A percentile compares a stretch with the other conserved stretches of the same genome.
Conservation (phyloP, 345 rosid species). For the Rhizophora apiculata region DNA sequence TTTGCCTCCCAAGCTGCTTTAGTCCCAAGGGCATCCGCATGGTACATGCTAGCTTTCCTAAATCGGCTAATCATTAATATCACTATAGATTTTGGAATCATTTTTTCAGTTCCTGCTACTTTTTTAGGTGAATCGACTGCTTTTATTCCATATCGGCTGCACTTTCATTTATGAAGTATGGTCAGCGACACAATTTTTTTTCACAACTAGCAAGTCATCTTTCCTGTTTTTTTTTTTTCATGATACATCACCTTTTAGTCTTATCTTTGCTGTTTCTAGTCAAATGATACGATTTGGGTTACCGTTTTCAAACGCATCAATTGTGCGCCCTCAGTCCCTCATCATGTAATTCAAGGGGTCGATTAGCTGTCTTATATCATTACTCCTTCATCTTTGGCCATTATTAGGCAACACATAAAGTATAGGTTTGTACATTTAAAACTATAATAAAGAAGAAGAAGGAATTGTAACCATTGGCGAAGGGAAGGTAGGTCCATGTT, state of each 20-base stretch:
- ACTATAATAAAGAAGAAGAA: too few species aligned
- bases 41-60: neutral
- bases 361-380: too few species aligned
- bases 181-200: conserved; percentile 11
- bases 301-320: too few species aligned
- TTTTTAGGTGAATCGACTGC: neutral
- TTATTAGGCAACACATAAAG: too few species aligned
- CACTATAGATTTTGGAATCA: neutral
- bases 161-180: conserved; percentile 8
- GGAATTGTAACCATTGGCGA: too few species aligned
- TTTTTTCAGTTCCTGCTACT: neutral
- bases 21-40: neutral
- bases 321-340: too few species aligned
- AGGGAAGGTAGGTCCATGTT: too few species aligned
- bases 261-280: neutral
- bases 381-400: too few species aligned
- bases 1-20: neutral
- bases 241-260: neutral
- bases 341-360: too few species aligned
- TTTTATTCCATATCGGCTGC: neutral
- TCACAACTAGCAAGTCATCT: neutral
- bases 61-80: too few species aligned
- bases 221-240: neutral
- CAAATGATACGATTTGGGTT: too few species aligned
- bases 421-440: too few species aligned